Evolutionary conservation across 257 asterid genomes (phyloP).

Genomic region (Solanum piurae): DNA sequence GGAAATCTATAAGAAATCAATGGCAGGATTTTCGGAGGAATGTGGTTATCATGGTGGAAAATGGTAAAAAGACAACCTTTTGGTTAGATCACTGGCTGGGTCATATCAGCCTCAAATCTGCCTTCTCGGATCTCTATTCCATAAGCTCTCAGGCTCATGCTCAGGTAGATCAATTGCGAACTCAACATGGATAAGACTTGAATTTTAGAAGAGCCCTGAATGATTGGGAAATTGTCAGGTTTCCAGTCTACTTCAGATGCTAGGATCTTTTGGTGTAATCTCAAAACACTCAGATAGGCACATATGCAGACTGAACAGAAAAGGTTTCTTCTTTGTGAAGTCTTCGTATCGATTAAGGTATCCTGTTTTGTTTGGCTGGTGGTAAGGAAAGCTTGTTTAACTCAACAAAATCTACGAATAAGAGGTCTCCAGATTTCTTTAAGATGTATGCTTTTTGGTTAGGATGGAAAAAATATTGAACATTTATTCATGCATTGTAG

Average conservation of each 20-base stretch:
- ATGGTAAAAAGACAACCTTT: background rate
- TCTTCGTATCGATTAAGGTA: background rate
- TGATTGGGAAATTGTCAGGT: background rate
- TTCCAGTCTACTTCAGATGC: background rate
- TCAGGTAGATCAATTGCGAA: background rate
- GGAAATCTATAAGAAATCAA: background rate
- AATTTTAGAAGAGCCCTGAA: background rate
- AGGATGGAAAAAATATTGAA: background rate
- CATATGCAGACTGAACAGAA: background rate
- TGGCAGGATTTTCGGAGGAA: background rate
- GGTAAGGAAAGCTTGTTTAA: background rate
- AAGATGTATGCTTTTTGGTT: background rate
- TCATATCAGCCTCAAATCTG: background rate
- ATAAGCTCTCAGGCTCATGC: background rate
- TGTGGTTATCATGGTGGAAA: background rate
- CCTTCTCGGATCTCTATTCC: background rate
- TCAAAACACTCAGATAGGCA: background rate
- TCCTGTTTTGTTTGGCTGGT: background rate
- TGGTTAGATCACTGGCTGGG: background rate
- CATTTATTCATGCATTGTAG: background rate
- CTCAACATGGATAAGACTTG: background rate
- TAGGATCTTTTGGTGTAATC: background rate
- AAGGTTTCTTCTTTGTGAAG: background rate
- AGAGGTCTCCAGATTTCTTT: background rate
- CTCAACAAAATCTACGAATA: background rate